Evolutionary conservation across 2,329 filamentous ascomycete species (phyloP).

Genomic region (Harringtonia lauricola): DNA sequence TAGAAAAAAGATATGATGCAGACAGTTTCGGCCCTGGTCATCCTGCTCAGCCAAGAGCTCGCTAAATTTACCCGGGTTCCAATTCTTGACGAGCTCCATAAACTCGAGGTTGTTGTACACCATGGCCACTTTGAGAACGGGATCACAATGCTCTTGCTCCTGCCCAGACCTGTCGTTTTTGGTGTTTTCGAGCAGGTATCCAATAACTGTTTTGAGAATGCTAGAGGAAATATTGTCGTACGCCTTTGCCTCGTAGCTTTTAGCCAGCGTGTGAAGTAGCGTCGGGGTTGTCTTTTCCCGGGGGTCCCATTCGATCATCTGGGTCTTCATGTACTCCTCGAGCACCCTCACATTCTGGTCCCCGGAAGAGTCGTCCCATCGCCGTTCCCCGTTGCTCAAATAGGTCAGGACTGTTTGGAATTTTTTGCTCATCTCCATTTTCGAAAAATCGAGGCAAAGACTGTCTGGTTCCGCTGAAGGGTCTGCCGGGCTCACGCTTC

Average conservation of each 20-base stretch:
- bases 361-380: not conserved
- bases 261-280: not conserved
- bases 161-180: too few relatives aligned
- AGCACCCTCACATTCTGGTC: not conserved
- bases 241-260: not conserved
- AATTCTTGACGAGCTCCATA: not conserved
- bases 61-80: not conserved
- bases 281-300: not conserved
- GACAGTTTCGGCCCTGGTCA: not conserved
- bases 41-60: not conserved
- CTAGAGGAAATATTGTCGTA: not conserved
- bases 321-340: not conserved
- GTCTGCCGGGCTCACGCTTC: not conserved
- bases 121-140: not conserved
- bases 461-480: too few relatives aligned
- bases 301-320: not conserved
- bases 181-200: not conserved
- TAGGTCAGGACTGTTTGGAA: not conserved
- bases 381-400: not conserved
- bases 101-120: not conserved
- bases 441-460: too few relatives aligned
- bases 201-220: not conserved
- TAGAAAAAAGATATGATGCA: not conserved
- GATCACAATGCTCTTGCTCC: not conserved
- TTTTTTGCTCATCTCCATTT: not conserved